These are phyloP conservation scores for Thalassia testudinum DNA, from an alignment of 116 monocot genomes.

Conservation along the genomic window DNA sequence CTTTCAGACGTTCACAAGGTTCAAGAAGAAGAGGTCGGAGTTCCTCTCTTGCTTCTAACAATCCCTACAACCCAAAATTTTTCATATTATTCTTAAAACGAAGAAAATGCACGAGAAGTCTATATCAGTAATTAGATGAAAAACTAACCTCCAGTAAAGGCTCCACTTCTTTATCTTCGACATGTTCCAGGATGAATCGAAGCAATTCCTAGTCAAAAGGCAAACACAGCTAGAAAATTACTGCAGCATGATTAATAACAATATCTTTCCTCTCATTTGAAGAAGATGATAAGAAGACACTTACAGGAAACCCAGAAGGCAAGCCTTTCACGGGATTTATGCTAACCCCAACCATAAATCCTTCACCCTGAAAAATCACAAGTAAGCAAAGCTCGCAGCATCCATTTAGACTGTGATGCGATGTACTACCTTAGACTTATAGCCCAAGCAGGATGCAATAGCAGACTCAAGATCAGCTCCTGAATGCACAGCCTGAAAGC, in stretches of 20 bases:
- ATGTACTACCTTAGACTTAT: slow-evolving; percentile 64
- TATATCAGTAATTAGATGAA: background rate
- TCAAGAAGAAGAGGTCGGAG: slow-evolving; percentile 48
- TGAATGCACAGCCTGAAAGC: slow-evolving; percentile 48
- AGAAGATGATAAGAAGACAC: slow-evolving; percentile 7
- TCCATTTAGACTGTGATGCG: too few species aligned
- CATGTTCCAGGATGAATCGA: slow-evolving; percentile 56
- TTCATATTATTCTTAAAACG: background rate
- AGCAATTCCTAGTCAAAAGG: slow-evolving; percentile 41
- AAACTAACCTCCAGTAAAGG: slow-evolving; percentile 71
- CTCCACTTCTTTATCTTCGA: slow-evolving; percentile 77
- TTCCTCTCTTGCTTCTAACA: slow-evolving; percentile 78
- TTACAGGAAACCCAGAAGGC: slow-evolving; percentile 87
- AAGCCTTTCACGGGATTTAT: slow-evolving; percentile 88
- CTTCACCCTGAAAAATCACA: slow-evolving; percentile 36
- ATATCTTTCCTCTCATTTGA: background rate
- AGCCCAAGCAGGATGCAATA: slow-evolving; percentile 92
- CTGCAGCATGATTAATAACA: background rate
- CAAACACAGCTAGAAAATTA: background rate
- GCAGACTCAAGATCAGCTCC: slow-evolving; percentile 99
- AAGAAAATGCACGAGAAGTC: too few species aligned
- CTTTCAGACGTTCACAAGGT: slow-evolving; percentile 71
- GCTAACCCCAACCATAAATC: slow-evolving; percentile 97
- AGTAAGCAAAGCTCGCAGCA: too few species aligned
- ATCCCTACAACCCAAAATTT: slow-evolving; percentile 23